Conservation (phyloP, 495 filamentous ascomycete genomes). For the Penicillium odoratum region DNA sequence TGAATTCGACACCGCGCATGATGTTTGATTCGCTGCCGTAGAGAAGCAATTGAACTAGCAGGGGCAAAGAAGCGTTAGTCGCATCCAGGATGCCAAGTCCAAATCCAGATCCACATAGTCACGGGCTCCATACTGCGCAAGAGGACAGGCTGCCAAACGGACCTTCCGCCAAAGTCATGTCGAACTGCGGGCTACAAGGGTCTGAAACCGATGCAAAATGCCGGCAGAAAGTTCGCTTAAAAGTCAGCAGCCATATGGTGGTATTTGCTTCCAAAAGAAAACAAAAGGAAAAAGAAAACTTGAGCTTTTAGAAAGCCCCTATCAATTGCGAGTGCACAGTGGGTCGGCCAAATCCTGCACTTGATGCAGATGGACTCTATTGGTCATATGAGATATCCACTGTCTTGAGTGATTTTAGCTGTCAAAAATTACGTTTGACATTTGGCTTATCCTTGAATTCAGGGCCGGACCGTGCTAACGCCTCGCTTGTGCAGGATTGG, state of each 20-base stretch:
- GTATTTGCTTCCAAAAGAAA: not conserved
- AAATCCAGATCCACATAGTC: not conserved
- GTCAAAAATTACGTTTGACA: not conserved
- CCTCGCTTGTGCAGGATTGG: not conserved
- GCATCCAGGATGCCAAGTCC: not conserved
- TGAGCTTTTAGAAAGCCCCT: not conserved
- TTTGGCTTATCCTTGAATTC: not conserved
- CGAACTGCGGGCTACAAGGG: not conserved
- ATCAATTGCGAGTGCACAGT: not conserved
- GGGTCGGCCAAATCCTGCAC: not conserved
- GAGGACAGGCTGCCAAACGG: constrained; percentile 1
- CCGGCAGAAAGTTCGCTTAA: not conserved
- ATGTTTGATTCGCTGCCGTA: constrained; percentile 1
- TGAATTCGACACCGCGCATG: constrained; percentile 7
- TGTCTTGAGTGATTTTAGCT: not conserved
- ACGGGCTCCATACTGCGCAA: constrained; percentile 11
- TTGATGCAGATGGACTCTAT: not conserved
- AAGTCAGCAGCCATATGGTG: not conserved
- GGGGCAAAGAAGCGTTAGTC: not conserved
- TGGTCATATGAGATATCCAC: not conserved
- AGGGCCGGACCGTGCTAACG: not conserved
- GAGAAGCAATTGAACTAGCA: constrained; percentile 3
- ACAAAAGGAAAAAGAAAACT: not conserved
- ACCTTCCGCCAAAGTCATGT: constrained; percentile 4
- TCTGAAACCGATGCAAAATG: not conserved